Percentiles rank a stretch among this genome's conserved stretches.
Evolutionary conservation across 176 grass and related monocot genomes (phyloP).

Genomic region (Eremochloa ophiuroides): DNA sequence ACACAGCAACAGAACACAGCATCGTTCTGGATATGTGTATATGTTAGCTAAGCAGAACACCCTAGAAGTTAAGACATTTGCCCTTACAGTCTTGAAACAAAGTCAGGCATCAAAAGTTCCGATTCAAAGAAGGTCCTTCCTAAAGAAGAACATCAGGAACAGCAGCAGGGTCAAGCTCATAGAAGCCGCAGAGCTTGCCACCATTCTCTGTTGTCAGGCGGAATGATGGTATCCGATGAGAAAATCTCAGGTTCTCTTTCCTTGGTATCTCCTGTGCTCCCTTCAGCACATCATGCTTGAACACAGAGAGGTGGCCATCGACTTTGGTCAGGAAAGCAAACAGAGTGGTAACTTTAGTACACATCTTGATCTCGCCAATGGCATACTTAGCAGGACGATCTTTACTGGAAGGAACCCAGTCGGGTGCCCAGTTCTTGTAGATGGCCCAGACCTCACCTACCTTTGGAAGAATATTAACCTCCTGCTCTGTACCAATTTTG

Average conservation of each 20-base stretch:
- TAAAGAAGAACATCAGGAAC: slow-evolving; percentile 27
- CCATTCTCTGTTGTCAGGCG: slow-evolving; percentile 45
- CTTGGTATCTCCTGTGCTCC: slow-evolving; percentile 21
- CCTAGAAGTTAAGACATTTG: too few relatives aligned
- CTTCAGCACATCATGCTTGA: slow-evolving; percentile 36
- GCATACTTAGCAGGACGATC: slow-evolving; percentile 38
- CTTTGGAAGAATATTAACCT: too few relatives aligned
- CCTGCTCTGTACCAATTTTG: too few relatives aligned
- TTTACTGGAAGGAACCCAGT: too few relatives aligned
- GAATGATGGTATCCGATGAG: slow-evolving; percentile 55
- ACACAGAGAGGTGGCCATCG: slow-evolving; percentile 36
- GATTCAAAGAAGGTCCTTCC: not conserved
- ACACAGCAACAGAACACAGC: too few relatives aligned
- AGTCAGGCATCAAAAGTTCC: too few relatives aligned
- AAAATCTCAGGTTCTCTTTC: slow-evolving; percentile 45
- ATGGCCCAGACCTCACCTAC: too few relatives aligned
- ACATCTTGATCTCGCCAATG: slow-evolving; percentile 51
- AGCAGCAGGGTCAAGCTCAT: slow-evolving; percentile 67
- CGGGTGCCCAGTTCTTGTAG: too few relatives aligned
- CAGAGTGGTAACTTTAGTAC: slow-evolving; percentile 23
- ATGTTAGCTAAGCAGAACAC: too few relatives aligned
- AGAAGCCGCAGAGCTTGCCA: slow-evolving; percentile 54
- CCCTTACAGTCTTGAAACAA: too few relatives aligned
- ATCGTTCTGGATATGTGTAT: too few relatives aligned
- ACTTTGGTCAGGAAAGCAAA: slow-evolving; percentile 47